phyloP scores from a whole-genome alignment of 805 yeast species.

The Maudiozyma barnettii region DNA sequence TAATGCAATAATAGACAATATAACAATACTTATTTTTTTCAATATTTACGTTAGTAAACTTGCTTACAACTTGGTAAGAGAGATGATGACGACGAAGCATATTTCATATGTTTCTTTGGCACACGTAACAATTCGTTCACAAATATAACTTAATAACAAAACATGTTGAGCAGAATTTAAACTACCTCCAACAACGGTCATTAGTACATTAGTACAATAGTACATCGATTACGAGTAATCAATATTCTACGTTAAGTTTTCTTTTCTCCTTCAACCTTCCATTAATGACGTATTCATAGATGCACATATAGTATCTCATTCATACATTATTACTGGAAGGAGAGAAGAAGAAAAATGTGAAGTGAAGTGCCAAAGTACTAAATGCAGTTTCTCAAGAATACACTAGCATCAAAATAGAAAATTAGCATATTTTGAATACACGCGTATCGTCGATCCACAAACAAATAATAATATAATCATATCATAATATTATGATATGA shows the following conservation, averaged over 20 bases:
- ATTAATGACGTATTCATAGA: too few species aligned
- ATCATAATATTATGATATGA: background rate
- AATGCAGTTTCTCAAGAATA: background rate
- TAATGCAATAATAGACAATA: too few species aligned
- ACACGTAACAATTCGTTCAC: background rate
- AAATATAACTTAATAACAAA: background rate
- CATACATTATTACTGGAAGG: background rate
- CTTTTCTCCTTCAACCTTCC: too few species aligned
- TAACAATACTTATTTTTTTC: background rate
- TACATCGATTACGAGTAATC: too few species aligned
- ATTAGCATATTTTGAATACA: too few species aligned
- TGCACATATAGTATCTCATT: too few species aligned
- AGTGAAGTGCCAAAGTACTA: background rate
- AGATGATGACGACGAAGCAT: background rate
- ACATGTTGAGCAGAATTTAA: background rate
- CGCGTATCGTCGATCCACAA: background rate
- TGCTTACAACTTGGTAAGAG: background rate
- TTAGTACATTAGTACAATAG: background rate
- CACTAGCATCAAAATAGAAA: too few species aligned
- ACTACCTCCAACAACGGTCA: background rate
- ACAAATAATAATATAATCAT: background rate
- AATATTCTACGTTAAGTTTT: too few species aligned
- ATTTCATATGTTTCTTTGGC: background rate
- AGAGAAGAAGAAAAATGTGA: background rate
- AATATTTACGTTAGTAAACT: slow-evolving; percentile 3